A percentile compares a stretch with the other conserved stretches of the same genome.
phyloP scores from a whole-genome alignment of 306 rosid species.

The Rosa lucieae region DNA sequence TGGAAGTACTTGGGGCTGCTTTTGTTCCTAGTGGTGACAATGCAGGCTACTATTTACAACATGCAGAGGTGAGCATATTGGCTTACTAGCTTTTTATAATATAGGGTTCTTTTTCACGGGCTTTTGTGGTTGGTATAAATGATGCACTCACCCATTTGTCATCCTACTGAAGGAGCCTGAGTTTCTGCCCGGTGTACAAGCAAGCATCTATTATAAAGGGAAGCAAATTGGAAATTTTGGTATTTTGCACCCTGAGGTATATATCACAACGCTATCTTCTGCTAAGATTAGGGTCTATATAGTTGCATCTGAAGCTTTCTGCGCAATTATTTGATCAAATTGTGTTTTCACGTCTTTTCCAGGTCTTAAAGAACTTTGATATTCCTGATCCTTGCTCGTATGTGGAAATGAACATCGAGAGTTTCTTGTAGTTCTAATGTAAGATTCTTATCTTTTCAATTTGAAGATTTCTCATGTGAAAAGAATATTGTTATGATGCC shows the following conservation, averaged over 20 bases:
- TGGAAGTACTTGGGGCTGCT: constrained; percentile 72
- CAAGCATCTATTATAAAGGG: constrained; percentile 67
- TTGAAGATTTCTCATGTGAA: background rate
- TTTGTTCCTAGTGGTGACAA: constrained; percentile 62
- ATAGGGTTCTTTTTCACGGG: constrained; percentile 3
- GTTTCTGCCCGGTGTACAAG: constrained; percentile 83
- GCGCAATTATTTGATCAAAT: background rate
- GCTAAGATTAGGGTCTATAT: background rate
- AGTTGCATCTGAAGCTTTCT: background rate
- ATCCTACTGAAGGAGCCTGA: constrained; percentile 70
- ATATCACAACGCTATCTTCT: constrained; percentile 2
- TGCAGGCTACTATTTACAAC: constrained; percentile 59
- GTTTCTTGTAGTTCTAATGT: constrained; percentile 52
- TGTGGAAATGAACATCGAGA: constrained; percentile 67
- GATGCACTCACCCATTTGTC: background rate
- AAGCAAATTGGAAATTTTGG: constrained; percentile 75
- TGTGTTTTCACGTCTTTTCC: constrained; percentile 22
- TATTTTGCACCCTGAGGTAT: constrained; percentile 94
- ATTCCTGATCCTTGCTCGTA: constrained; percentile 94
- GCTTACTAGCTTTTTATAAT: background rate
- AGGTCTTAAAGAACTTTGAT: constrained; percentile 84
- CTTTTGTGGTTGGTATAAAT: background rate
- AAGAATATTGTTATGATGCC: background rate
- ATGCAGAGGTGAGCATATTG: constrained; percentile 60
- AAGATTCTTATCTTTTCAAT: background rate